These are phyloP conservation scores for Candida smagusa DNA, from an alignment of 1,139 yeast species.

Conservation along the genomic window DNA sequence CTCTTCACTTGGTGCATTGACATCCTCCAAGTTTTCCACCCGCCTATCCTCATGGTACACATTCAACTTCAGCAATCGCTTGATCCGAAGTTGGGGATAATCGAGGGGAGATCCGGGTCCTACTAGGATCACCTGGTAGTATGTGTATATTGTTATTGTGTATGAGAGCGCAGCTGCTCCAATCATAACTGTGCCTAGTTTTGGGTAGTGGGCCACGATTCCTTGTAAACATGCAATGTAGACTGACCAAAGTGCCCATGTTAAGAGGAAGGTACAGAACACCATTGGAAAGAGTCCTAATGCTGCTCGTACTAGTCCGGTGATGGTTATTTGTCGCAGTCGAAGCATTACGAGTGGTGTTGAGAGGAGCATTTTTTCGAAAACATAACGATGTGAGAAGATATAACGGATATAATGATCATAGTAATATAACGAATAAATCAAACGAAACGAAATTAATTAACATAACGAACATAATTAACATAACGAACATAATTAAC, in stretches of 20 bases:
- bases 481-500: no score
- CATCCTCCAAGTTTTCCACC: background rate
- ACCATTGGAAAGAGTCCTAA: constrained; percentile 59
- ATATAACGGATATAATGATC: no score
- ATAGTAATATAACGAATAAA: no score
- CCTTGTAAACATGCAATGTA: constrained; percentile 13
- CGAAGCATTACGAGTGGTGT: constrained; percentile 11
- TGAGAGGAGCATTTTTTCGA: constrained; percentile 6
- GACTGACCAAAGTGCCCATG: constrained; percentile 55
- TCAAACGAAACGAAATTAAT: no score
- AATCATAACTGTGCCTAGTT: constrained; percentile 13
- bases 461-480: no score
- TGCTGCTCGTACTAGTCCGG: constrained; percentile 43
- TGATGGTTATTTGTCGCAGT: constrained; percentile 9
- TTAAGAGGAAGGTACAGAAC: constrained; percentile 45
- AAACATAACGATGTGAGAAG: no score
- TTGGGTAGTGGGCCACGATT: constrained; percentile 12
- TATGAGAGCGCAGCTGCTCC: constrained; percentile 20
- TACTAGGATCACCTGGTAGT: constrained; percentile 48
- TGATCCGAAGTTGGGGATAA: constrained; percentile 33
- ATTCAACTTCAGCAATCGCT: constrained; percentile 9
- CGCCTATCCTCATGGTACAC: background rate
- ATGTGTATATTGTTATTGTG: constrained; percentile 36
- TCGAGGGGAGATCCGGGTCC: constrained; percentile 71
- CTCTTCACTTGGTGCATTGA: constrained; percentile 8